phyloP scores from a whole-genome alignment of 345 rosid species.

The Populus deltoides region DNA sequence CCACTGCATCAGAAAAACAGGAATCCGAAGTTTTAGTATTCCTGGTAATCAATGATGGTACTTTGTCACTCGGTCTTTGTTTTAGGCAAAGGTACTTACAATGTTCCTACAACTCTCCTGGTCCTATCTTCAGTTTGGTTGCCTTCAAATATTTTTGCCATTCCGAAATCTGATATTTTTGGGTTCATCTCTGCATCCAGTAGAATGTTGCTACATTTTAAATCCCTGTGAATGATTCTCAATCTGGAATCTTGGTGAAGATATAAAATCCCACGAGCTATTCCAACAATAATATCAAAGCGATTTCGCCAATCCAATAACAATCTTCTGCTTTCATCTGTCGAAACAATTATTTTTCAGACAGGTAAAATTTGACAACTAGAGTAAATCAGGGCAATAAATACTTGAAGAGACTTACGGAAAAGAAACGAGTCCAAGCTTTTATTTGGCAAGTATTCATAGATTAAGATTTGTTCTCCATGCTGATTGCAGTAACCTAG shows the following conservation, averaged over 20 bases:
- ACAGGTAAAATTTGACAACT: neutral
- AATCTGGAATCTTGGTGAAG: slow-evolving; percentile 75
- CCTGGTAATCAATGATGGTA: neutral
- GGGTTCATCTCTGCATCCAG: slow-evolving; percentile 50
- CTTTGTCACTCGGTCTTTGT: too few relatives aligned
- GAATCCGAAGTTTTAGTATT: neutral
- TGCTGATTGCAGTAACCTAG: slow-evolving; percentile 29
- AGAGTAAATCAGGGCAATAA: neutral
- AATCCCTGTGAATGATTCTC: slow-evolving; percentile 21
- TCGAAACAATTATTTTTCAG: neutral
- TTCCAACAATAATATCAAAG: slow-evolving; percentile 45
- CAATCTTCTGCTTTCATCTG: slow-evolving; percentile 42
- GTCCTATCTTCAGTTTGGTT: slow-evolving; percentile 54
- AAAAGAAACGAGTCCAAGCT: slow-evolving; percentile 57
- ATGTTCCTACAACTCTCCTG: slow-evolving; percentile 63
- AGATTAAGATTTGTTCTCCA: slow-evolving; percentile 65
- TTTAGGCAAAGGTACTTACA: slow-evolving; percentile 34
- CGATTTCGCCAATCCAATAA: slow-evolving; percentile 51
- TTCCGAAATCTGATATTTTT: slow-evolving; percentile 64
- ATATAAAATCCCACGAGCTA: slow-evolving; percentile 66
- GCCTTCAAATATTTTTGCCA: slow-evolving; percentile 52
- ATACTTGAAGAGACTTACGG: slow-evolving; percentile 28
- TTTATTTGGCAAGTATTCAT: slow-evolving; percentile 51
- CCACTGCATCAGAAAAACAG: slow-evolving; percentile 3
- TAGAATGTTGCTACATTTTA: slow-evolving; percentile 62